A percentile compares a stretch with the other conserved stretches of the same genome.
Conservation (phyloP, 1,284 basidiomycete genomes). For the Spongispora temasekensis region DNA sequence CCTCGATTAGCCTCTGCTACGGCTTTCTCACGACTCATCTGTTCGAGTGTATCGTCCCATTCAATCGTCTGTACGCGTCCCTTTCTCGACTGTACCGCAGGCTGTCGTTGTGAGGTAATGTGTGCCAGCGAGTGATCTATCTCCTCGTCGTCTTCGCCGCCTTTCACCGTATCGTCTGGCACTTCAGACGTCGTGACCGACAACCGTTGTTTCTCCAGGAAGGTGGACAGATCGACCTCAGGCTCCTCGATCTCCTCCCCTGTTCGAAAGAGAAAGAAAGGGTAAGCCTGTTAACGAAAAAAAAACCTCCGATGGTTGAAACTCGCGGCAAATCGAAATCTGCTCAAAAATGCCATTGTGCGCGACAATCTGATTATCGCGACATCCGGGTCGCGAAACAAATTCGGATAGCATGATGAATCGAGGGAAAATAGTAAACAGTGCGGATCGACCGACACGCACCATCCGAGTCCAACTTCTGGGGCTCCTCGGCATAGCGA, state of each 20-base stretch:
- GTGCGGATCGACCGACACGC: conserved; percentile 2
- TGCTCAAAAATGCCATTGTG: too few relatives aligned
- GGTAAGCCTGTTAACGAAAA: not conserved
- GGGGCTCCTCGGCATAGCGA: conserved; percentile 65
- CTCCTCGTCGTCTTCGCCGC: conserved; percentile 54
- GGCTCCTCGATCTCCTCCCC: conserved; percentile 69
- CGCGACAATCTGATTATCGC: too few relatives aligned
- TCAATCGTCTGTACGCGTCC: conserved; percentile 63
- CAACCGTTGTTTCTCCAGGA: conserved; percentile 62
- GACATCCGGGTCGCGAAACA: too few relatives aligned
- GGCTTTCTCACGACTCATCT: conserved; percentile 65
- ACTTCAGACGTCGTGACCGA: conserved; percentile 32
- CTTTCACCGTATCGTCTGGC: not conserved
- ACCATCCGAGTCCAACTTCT: conserved; percentile 69
- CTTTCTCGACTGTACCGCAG: conserved; percentile 44
- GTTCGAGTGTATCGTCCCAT: conserved; percentile 67
- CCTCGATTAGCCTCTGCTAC: conserved; percentile 74
- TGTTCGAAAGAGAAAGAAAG: conserved; percentile 34
- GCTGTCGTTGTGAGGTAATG: conserved; percentile 39
- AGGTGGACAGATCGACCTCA: conserved; percentile 68
- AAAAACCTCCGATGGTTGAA: too few relatives aligned
- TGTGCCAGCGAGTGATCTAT: conserved; percentile 61
- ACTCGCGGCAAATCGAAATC: too few relatives aligned
- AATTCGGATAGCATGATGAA: not conserved
- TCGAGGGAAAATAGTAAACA: not conserved